Evolutionary conservation across 2,329 filamentous ascomycete genomes (phyloP), one percentile per base, ranked within the genome.

Genomic region (Malbranchea zuffiana): DNA sequence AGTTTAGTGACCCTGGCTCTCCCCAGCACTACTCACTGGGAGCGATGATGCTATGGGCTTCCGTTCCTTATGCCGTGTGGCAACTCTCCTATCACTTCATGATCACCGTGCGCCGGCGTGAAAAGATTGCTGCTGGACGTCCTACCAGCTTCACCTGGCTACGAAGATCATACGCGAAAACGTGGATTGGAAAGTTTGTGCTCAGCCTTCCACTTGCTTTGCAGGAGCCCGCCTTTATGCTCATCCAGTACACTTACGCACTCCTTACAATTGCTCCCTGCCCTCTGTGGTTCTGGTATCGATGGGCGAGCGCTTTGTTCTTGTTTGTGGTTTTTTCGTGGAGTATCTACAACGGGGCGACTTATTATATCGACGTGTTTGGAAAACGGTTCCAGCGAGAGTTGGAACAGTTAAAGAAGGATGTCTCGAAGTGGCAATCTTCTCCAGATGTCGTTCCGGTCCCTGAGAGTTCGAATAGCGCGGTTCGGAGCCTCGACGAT

Each of bases 131-230:
- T 5, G 90, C 90, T 11, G 90, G 90, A 10, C 80, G 88, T 2
- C 90, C 88, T 4, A 98, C 90, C 1, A 94, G 86, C 10, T 98
- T 95, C 59, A 98, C 90, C 34, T 98, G 90, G 90, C 73, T 98
- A 35, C 82, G 87, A 43, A 80, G 77, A 50, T 93, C 85, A 1
- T 98, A 96, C 62, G 77, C 82, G 33, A 90, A 86, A 54, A 82
- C 79, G 3, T 87, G 80, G 77, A 80, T 98, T 46, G 92, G 90
- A 37, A 83, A 78, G 52, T 53, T 92, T 39, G 87, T 98, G 21
- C 71, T 95, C 13, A 72, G 75, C 5, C 74, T 93, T 3, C 88
- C 90, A 0, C 64, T 75, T 2, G 56, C 62, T 3, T 63, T 94
- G 20, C 90, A 98, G 57, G 87, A 95, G 54, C 70, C 81, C 0